A percentile compares a stretch with the other conserved stretches of the same genome.
Conservation (phyloP, 176 grass and related monocot genomes). For the Oryza officinalis region DNA sequence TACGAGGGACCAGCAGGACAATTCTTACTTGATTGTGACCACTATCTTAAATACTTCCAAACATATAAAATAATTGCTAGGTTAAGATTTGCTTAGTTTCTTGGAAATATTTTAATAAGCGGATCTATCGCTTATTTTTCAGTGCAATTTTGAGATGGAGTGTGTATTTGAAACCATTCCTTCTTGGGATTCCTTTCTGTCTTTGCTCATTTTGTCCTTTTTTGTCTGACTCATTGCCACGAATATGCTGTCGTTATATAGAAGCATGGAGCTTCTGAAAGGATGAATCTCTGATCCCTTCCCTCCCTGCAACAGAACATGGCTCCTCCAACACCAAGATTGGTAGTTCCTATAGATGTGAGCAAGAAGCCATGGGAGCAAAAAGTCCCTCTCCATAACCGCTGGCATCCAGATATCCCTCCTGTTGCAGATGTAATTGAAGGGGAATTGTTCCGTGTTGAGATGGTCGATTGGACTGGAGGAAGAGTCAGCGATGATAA, state of each 20-base stretch:
- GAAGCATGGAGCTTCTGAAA: slow-evolving; percentile 14
- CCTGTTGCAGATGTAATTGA: slow-evolving; percentile 74
- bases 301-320: slow-evolving; percentile 28
- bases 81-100: slow-evolving; percentile 5
- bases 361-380: slow-evolving; percentile 91
- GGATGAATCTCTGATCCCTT: slow-evolving; percentile 3
- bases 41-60: background rate
- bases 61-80: slow-evolving; percentile 18
- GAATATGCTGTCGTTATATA: slow-evolving; percentile 17
- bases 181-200: slow-evolving; percentile 22
- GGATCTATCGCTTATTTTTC: slow-evolving; percentile 20
- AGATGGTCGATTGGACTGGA: slow-evolving; percentile 86
- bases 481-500: slow-evolving; percentile 63
- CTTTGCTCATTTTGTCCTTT: slow-evolving; percentile 13
- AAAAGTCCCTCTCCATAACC: slow-evolving; percentile 75
- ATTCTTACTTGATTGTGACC: slow-evolving; percentile 33
- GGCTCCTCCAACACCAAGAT: slow-evolving; percentile 74
- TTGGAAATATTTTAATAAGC: slow-evolving; percentile 14
- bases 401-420: slow-evolving; percentile 87
- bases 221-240: slow-evolving; percentile 2
- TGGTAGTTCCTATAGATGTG: slow-evolving; percentile 75
- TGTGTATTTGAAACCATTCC: slow-evolving; percentile 3
- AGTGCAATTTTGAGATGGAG: slow-evolving; percentile 4
- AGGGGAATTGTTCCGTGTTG: slow-evolving; percentile 81
- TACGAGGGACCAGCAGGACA: slow-evolving; percentile 16